Evolutionary conservation across 257 asterid genomes (phyloP).

Genomic region (Gardenia jasminoides): DNA sequence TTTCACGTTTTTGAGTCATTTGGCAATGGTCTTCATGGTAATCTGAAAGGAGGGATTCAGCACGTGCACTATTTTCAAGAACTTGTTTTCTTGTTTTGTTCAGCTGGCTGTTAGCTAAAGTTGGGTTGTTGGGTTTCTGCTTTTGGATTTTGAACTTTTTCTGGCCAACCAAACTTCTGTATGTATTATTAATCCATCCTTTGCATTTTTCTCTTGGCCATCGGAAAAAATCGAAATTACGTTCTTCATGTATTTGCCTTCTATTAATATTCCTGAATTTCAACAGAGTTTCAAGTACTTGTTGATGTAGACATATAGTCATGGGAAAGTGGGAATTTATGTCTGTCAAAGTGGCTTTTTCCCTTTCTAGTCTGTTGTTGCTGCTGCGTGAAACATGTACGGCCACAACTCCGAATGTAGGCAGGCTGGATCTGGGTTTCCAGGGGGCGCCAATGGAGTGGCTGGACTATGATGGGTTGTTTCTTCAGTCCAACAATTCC

Average conservation of each 20-base stretch:
- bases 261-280: background rate
- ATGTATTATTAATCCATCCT: background rate
- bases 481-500: constrained; percentile 68
- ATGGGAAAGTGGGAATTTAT: constrained; percentile 53
- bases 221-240: background rate
- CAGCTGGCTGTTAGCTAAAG: background rate
- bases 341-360: constrained; percentile 11
- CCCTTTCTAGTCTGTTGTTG: constrained; percentile 19
- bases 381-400: constrained; percentile 34
- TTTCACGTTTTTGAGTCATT: constrained; percentile 19
- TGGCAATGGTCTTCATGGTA: constrained; percentile 15
- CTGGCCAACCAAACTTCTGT: background rate
- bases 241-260: background rate
- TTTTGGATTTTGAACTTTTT: background rate
- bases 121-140: background rate
- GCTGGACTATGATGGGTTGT: constrained; percentile 71
- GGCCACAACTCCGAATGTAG: constrained; percentile 60
- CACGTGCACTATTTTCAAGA: constrained; percentile 17
- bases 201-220: background rate
- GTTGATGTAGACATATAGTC: constrained; percentile 2
- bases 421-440: constrained; percentile 62
- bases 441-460: constrained; percentile 64
- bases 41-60: background rate
- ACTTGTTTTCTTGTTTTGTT: background rate
- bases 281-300: background rate